Conservation (phyloP, 2,329 filamentous ascomycete genomes). For the Colletotrichum sp. region DNA sequence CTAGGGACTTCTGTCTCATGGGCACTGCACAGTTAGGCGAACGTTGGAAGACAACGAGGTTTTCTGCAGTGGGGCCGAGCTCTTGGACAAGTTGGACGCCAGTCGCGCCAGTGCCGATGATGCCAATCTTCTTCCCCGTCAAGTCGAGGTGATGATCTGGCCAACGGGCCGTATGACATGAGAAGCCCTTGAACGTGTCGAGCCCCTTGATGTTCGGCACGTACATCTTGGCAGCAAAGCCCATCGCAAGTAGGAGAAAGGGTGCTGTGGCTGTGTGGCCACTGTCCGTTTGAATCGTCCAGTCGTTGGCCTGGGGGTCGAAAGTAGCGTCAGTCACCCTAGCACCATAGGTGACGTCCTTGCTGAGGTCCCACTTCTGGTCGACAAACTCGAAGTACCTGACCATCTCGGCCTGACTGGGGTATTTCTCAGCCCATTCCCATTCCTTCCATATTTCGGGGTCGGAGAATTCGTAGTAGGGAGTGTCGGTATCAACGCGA, state of each 20-base stretch:
- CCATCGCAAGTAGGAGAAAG: constrained; percentile 44
- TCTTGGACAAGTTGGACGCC: constrained; percentile 26
- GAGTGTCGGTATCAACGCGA: constrained; percentile 33
- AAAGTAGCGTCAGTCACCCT: constrained; percentile 44
- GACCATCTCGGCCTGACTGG: constrained; percentile 38
- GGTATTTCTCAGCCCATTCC: constrained; percentile 40
- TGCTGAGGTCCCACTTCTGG: constrained; percentile 42
- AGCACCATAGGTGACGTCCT: constrained; percentile 44
- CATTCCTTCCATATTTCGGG: constrained; percentile 41
- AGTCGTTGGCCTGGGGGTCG: constrained; percentile 34
- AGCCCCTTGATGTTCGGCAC: constrained; percentile 37
- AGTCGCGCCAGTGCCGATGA: constrained; percentile 22
- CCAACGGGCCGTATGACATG: background rate
- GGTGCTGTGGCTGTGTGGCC: constrained; percentile 35
- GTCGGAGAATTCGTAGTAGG: constrained; percentile 30
- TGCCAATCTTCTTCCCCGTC: constrained; percentile 4
- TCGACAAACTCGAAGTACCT: constrained; percentile 49
- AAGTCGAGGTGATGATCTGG: background rate
- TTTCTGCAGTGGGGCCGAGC: constrained; percentile 16
- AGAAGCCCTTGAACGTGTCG: constrained; percentile 2
- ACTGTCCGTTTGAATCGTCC: constrained; percentile 42
- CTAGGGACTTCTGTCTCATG: background rate
- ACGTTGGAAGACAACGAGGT: constrained; percentile 24
- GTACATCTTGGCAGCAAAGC: constrained; percentile 44
- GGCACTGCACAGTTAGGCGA: constrained; percentile 21